Evolutionary conservation across 2,329 filamentous ascomycete species (phyloP).

Genomic region (Thermothelomyces thermophilus): DNA sequence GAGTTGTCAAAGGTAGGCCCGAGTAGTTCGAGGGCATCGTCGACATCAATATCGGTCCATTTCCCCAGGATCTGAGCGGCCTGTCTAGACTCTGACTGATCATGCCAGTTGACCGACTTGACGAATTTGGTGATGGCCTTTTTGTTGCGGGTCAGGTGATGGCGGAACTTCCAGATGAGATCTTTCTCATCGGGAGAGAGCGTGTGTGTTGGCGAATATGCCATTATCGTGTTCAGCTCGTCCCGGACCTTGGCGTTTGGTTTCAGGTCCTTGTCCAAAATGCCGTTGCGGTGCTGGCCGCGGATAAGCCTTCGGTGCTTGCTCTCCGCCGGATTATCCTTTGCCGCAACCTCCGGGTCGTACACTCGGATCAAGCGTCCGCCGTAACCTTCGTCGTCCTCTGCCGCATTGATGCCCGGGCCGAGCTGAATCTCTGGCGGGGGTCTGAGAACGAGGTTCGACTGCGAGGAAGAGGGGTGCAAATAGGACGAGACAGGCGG

Average conservation of each 20-base stretch:
- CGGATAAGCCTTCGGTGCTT: constrained; percentile 90
- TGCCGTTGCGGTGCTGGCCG: constrained; percentile 84
- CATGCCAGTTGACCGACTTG: constrained; percentile 93
- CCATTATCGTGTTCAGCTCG: constrained; percentile 84
- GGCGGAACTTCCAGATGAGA: constrained; percentile 93
- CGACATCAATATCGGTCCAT: constrained; percentile 95
- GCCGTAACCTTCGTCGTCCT: constrained; percentile 43
- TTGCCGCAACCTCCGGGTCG: constrained; percentile 83
- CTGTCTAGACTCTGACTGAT: constrained; percentile 76
- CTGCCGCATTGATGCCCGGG: constrained; percentile 73
- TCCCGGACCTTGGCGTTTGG: constrained; percentile 94
- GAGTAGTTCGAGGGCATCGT: constrained; percentile 89
- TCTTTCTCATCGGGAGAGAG: constrained; percentile 90
- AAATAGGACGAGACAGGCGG: constrained; percentile 74
- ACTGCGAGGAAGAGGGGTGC: constrained; percentile 55
- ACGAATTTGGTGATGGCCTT: constrained; percentile 91
- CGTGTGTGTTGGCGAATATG: constrained; percentile 85
- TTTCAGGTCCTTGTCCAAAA: constrained; percentile 89
- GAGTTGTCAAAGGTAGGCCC: constrained; percentile 87
- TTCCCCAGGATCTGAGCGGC: constrained; percentile 83
- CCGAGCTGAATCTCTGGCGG: constrained; percentile 85
- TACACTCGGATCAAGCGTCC: constrained; percentile 76
- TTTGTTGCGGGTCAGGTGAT: constrained; percentile 90
- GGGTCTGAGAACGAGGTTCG: constrained; percentile 66
- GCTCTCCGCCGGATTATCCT: constrained; percentile 88